Conservation (phyloP, 768 basidiomycete species). For the Gymnopilus junonius region DNA sequence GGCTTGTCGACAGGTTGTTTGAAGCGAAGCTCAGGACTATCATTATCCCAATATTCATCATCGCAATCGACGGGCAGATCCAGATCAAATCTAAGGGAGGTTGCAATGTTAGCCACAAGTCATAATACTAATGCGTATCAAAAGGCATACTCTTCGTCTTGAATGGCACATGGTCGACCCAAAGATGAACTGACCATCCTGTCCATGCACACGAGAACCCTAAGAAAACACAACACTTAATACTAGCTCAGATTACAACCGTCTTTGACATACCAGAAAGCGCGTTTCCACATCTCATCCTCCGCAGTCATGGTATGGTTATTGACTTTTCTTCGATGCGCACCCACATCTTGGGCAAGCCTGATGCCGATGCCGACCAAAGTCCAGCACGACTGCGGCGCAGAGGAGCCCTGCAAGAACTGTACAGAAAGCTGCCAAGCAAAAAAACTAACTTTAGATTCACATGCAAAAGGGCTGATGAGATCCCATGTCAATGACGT, state of each 20-base stretch:
- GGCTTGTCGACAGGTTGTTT: constrained; percentile 71
- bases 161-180: constrained; percentile 77
- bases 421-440: constrained; percentile 51
- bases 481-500: constrained; percentile 26
- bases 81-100: constrained; percentile 63
- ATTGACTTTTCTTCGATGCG: constrained; percentile 53
- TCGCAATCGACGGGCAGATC: constrained; percentile 69
- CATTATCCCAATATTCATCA: constrained; percentile 77
- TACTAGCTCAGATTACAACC: not conserved
- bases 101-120: not conserved
- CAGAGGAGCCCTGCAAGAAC: constrained; percentile 60
- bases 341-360: constrained; percentile 78
- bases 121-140: not conserved
- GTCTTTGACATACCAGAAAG: constrained; percentile 52
- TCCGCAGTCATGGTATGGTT: constrained; percentile 47
- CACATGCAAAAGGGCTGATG: not conserved
- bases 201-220: constrained; percentile 61
- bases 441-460: not conserved
- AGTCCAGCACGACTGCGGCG: constrained; percentile 71
- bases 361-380: constrained; percentile 74
- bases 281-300: constrained; percentile 77
- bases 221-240: constrained; percentile 22
- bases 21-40: constrained; percentile 62
- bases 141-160: constrained; percentile 72
- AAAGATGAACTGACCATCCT: constrained; percentile 54